phyloP scores from a whole-genome alignment of 805 yeast genomes.

The Saturnispora zaruensis region DNA sequence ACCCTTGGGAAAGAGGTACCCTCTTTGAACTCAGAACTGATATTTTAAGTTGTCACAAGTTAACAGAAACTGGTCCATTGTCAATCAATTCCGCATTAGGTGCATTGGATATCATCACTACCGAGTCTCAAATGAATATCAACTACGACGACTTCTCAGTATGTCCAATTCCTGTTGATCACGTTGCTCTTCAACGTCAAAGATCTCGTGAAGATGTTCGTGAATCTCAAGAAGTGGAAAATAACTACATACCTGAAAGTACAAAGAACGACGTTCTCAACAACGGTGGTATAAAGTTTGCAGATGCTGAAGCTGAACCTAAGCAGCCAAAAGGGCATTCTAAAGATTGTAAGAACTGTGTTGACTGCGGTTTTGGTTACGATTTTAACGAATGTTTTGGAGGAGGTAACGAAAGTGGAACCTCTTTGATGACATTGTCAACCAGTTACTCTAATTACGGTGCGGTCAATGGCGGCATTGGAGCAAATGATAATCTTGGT shows the following conservation, averaged over 20 bases:
- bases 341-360: conserved; percentile 24
- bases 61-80: conserved; percentile 29
- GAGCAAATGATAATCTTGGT: background rate
- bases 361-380: conserved; percentile 23
- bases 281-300: conserved; percentile 2
- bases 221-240: conserved; percentile 24
- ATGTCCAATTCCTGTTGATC: conserved; percentile 31
- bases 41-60: conserved; percentile 25
- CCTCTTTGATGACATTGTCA: conserved; percentile 8
- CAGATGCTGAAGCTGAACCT: background rate
- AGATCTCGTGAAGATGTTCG: conserved; percentile 24
- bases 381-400: conserved; percentile 6
- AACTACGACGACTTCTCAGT: conserved; percentile 14
- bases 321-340: conserved; percentile 10
- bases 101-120: conserved; percentile 21
- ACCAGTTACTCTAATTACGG: conserved; percentile 1
- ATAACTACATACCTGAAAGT: conserved; percentile 23
- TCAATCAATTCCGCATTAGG: conserved; percentile 23
- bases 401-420: conserved; percentile 9
- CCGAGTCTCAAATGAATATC: conserved; percentile 19
- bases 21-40: conserved; percentile 34
- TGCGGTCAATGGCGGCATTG: background rate
- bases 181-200: conserved; percentile 24
- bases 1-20: conserved; percentile 41
- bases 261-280: conserved; percentile 9